Conservation (phyloP, 306 rosid genomes). For the Acmispon strigosus region DNA sequence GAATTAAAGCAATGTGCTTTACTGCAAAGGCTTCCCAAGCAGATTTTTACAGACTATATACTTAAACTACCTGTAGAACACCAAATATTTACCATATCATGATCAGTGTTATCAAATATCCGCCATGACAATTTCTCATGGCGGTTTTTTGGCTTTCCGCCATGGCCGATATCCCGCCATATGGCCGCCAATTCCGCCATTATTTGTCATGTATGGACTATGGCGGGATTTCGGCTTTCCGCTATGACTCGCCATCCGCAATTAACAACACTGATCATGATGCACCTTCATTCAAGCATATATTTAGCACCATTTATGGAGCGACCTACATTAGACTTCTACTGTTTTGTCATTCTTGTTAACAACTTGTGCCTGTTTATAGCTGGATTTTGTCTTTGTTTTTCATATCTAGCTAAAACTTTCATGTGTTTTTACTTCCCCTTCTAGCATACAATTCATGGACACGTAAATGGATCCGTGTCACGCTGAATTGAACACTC, state of each 20-base stretch:
- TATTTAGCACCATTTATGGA: constrained; percentile 10
- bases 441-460: constrained; percentile 16
- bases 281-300: background rate
- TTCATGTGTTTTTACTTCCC: constrained; percentile 1
- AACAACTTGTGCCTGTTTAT: constrained; percentile 10
- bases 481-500: constrained; percentile 3
- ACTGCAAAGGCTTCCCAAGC: constrained; percentile 10
- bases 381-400: constrained; percentile 32
- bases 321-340: background rate
- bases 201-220: too few species aligned
- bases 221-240: too few species aligned
- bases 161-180: too few species aligned
- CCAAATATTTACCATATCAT: background rate
- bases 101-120: background rate
- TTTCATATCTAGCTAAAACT: background rate
- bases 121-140: too few species aligned
- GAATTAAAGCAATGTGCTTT: background rate
- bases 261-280: too few species aligned
- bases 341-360: constrained; percentile 23
- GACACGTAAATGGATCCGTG: constrained; percentile 17
- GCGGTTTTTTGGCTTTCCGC: too few species aligned
- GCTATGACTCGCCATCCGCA: too few species aligned
- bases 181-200: too few species aligned
- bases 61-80: background rate
- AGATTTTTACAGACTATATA: background rate